Percentiles rank a stretch among this genome's conserved stretches.
These are phyloP conservation scores for Dillenia suffruticosa DNA, from an alignment of 164 flowering plant species.

Conservation along the genomic window DNA sequence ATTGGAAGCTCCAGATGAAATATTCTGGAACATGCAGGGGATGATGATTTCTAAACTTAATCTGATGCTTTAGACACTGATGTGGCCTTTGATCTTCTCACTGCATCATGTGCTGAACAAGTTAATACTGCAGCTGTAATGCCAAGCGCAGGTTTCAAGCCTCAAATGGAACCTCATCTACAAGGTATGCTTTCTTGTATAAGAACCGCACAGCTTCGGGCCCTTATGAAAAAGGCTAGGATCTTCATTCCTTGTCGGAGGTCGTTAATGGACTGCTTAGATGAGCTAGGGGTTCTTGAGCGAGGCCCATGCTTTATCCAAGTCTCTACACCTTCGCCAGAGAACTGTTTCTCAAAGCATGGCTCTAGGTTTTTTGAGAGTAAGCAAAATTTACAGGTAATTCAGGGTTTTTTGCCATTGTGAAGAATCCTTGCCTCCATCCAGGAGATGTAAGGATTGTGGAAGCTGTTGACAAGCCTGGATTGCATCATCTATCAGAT, in stretches of 20 bases:
- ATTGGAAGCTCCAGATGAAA: constrained; percentile 55
- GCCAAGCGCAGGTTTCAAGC: constrained; percentile 87
- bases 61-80: constrained; percentile 57
- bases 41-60: constrained; percentile 60
- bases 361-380: constrained; percentile 56
- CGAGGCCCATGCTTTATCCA: constrained; percentile 91
- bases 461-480: constrained; percentile 85
- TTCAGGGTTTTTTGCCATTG: constrained; percentile 68
- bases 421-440: constrained; percentile 97
- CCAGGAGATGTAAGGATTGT: constrained; percentile 89
- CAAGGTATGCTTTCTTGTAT: constrained; percentile 75
- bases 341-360: constrained; percentile 67
- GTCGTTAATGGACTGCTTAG: constrained; percentile 92
- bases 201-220: constrained; percentile 80
- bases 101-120: constrained; percentile 73
- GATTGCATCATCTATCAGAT: constrained; percentile 75
- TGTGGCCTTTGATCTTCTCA: constrained; percentile 78
- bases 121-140: constrained; percentile 82
- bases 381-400: constrained; percentile 39
- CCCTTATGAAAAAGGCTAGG: constrained; percentile 70
- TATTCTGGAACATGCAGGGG: constrained; percentile 77
- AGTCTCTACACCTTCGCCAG: constrained; percentile 67
- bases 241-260: constrained; percentile 86
- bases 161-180: constrained; percentile 76
- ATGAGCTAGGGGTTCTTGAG: constrained; percentile 81